phyloP scores from a whole-genome alignment of 2,329 filamentous ascomycete species.

The Hypoxylon sp. region DNA sequence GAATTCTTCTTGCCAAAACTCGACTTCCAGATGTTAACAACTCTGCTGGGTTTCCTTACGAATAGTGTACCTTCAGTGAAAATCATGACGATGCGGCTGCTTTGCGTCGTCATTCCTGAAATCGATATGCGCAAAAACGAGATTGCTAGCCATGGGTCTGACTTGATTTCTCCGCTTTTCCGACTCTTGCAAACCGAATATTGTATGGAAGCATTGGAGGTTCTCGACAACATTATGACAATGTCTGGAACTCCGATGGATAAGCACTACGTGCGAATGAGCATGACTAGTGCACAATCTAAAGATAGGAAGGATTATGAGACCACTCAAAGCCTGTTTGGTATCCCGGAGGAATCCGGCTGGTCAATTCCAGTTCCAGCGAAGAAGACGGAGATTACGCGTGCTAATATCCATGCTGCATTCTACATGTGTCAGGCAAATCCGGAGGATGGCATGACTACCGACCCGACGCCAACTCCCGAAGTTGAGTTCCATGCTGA shows the following conservation, averaged over 20 bases:
- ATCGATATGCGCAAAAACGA: constrained; percentile 95
- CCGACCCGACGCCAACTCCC: constrained; percentile 78
- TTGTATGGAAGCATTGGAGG: constrained; percentile 90
- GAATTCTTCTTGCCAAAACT: constrained; percentile 84
- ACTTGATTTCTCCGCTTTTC: constrained; percentile 92
- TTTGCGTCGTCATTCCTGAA: constrained; percentile 86
- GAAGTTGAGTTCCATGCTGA: constrained; percentile 95
- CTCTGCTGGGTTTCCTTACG: constrained; percentile 90
- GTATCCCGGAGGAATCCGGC: constrained; percentile 93
- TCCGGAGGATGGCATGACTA: constrained; percentile 67
- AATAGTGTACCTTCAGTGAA: constrained; percentile 93
- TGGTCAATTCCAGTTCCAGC: constrained; percentile 97
- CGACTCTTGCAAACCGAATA: constrained; percentile 92
- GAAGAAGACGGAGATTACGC: constrained; percentile 86
- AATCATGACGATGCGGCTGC: constrained; percentile 90
- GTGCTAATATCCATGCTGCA: constrained; percentile 93
- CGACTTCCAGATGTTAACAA: constrained; percentile 88
- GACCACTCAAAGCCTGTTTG: constrained; percentile 92
- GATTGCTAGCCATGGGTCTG: constrained; percentile 90
- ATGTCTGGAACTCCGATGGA: constrained; percentile 94
- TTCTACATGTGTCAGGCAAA: constrained; percentile 92
- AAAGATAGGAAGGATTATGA: constrained; percentile 94
- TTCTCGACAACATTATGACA: constrained; percentile 94
- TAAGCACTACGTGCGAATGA: constrained; percentile 96
- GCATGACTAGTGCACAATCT: constrained; percentile 92